These are phyloP conservation scores for Phialocephala subalpina DNA, from an alignment of 2,329 filamentous ascomycete genomes.

Conservation along the genomic window DNA sequence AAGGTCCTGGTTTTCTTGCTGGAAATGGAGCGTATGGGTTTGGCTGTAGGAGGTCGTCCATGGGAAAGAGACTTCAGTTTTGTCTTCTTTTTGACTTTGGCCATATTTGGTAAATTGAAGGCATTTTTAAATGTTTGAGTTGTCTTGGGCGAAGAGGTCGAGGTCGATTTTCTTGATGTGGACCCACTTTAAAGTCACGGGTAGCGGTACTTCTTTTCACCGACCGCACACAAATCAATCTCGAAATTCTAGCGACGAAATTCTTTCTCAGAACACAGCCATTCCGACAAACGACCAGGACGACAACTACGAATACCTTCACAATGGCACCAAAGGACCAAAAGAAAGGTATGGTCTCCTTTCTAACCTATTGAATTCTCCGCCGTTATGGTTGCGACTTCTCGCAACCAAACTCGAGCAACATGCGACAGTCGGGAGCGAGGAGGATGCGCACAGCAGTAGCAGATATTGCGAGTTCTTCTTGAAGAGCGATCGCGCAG, in stretches of 20 bases:
- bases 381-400: conserved; percentile 27
- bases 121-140: conserved; percentile 1
- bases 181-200: conserved; percentile 4
- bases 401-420: conserved; percentile 28
- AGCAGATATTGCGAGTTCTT: conserved; percentile 55
- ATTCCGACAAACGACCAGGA: conserved; percentile 30
- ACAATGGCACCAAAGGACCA: conserved; percentile 45
- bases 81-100: conserved; percentile 51
- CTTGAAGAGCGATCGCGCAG: not conserved
- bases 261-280: conserved; percentile 21
- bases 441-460: conserved; percentile 57
- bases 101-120: conserved; percentile 48
- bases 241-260: conserved; percentile 13
- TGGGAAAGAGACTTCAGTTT: conserved; percentile 56
- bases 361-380: conserved; percentile 31
- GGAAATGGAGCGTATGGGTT: conserved; percentile 64
- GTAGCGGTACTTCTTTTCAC: not conserved
- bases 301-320: conserved; percentile 34
- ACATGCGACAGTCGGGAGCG: conserved; percentile 30
- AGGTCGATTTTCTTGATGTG: not conserved
- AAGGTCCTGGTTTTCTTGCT: conserved; percentile 69
- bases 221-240: conserved; percentile 13
- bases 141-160: not conserved
- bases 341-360: conserved; percentile 47
- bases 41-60: conserved; percentile 62